Evolutionary conservation across 495 filamentous ascomycete species (phyloP).

Genomic region (Penicillium cinerascens): DNA sequence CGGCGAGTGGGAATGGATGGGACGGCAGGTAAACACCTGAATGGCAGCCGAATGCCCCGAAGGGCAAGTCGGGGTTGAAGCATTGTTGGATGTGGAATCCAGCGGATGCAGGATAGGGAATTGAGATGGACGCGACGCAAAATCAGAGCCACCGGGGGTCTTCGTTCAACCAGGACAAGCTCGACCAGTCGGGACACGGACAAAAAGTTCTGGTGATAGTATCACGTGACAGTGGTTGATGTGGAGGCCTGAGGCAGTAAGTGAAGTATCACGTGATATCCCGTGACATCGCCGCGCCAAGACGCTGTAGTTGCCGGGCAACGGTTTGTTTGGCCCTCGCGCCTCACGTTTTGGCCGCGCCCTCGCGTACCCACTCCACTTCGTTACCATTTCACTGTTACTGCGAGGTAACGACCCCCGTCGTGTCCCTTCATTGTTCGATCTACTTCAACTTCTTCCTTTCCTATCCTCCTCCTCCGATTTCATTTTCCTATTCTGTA

Average conservation of each 20-base stretch:
- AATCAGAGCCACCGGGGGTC: background rate
- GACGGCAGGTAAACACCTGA: constrained; percentile 37
- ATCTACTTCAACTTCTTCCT: constrained; percentile 12
- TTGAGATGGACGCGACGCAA: background rate
- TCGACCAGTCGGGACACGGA: background rate
- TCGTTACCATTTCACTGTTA: constrained; percentile 10
- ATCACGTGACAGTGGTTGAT: constrained; percentile 10
- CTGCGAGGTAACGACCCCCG: constrained; percentile 7
- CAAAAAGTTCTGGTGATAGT: constrained; percentile 21
- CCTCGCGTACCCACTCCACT: constrained; percentile 24
- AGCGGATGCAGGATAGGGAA: background rate
- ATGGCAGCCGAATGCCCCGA: constrained; percentile 47
- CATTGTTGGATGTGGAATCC: constrained; percentile 39
- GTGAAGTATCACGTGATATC: background rate
- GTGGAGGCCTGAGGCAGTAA: background rate
- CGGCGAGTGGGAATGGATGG: constrained; percentile 36
- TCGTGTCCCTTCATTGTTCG: constrained; percentile 24
- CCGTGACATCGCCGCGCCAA: background rate
- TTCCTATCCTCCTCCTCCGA: background rate
- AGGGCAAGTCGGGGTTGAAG: constrained; percentile 63
- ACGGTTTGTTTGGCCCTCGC: constrained; percentile 18
- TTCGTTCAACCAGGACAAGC: background rate
- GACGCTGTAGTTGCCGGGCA: constrained; percentile 15
- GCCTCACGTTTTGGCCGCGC: constrained; percentile 21
- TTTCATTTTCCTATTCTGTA: constrained; percentile 10